phyloP scores from a whole-genome alignment of 2,329 filamentous ascomycete species.

The Colletotrichum spaethianum region DNA sequence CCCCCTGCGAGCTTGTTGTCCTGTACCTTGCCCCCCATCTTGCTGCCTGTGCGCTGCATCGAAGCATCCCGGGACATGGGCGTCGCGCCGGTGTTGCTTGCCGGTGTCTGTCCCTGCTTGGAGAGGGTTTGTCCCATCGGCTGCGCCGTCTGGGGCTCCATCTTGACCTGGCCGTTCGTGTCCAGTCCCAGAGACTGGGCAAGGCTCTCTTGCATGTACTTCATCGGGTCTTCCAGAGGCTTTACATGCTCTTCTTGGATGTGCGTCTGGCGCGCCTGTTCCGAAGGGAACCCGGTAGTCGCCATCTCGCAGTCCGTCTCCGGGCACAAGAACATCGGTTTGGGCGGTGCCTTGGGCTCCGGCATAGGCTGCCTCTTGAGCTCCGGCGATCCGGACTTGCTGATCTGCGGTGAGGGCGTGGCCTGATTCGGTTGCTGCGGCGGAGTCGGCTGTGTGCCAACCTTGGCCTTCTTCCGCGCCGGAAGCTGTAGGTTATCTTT shows the following conservation, averaged over 20 bases:
- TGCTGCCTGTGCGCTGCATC: conserved; percentile 66
- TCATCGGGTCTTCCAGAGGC: conserved; percentile 68
- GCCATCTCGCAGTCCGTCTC: conserved; percentile 69
- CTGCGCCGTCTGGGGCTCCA: conserved; percentile 50
- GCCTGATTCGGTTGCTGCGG: conserved; percentile 57
- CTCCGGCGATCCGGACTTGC: conserved; percentile 64
- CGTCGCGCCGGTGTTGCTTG: conserved; percentile 57
- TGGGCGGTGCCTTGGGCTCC: conserved; percentile 49
- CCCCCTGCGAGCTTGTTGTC: conserved; percentile 50
- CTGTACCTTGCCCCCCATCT: conserved; percentile 56
- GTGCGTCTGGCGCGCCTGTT: conserved; percentile 68
- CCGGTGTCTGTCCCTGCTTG: conserved; percentile 64
- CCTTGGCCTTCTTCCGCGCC: conserved; percentile 69
- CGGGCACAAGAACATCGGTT: conserved; percentile 64
- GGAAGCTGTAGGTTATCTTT: conserved; percentile 69
- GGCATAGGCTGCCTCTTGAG: conserved; percentile 53
- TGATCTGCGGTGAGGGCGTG: conserved; percentile 63
- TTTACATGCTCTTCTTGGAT: conserved; percentile 72
- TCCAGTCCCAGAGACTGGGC: conserved; percentile 66
- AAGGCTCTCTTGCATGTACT: conserved; percentile 66
- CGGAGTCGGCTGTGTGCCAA: conserved; percentile 54
- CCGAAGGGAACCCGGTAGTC: conserved; percentile 64
- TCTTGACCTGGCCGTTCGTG: conserved; percentile 60
- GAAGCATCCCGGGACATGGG: conserved; percentile 66
- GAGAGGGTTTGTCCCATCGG: conserved; percentile 60